Percentiles rank a stretch among this genome's conserved stretches.
Conservation (phyloP, 2,329 filamentous ascomycete genomes). For the Colletotrichum sp. region DNA sequence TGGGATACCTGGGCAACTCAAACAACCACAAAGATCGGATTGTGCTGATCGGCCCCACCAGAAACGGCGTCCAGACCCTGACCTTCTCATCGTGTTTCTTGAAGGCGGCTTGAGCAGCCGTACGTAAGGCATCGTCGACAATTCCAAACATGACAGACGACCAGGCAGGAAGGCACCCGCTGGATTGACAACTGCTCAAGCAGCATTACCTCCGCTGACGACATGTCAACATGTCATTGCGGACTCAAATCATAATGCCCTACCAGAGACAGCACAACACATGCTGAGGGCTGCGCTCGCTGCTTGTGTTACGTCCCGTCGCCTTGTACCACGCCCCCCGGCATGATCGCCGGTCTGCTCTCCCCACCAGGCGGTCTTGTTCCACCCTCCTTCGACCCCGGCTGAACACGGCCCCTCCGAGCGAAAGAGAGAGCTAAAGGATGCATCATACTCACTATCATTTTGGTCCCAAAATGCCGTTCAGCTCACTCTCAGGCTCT, state of each 20-base stretch:
- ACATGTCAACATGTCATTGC: not conserved
- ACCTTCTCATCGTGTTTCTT: not conserved
- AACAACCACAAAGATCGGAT: not conserved
- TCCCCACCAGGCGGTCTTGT: not conserved
- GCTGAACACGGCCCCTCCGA: constrained; percentile 11
- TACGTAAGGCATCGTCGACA: not conserved
- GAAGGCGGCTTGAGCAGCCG: not conserved
- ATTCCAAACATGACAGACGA: not conserved
- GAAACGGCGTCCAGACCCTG: not conserved
- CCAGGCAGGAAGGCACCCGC: not conserved
- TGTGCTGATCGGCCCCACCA: not conserved
- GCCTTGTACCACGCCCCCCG: not conserved
- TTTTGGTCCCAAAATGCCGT: not conserved
- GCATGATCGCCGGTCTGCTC: constrained; percentile 3
- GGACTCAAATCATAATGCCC: not conserved
- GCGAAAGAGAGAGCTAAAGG: not conserved
- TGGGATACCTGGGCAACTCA: not conserved
- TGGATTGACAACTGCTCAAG: not conserved
- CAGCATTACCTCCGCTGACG: not conserved
- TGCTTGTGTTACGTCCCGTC: not conserved
- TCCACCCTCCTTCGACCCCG: not conserved
- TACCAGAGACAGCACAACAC: not conserved
- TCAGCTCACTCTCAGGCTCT: not conserved
- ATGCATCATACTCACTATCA: not conserved
- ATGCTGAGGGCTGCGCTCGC: not conserved